Evolutionary conservation across 169 alveolate species (phyloP), one percentile per base, ranked within the genome.

Genomic region (Haemoproteus tartakovskyi): DNA sequence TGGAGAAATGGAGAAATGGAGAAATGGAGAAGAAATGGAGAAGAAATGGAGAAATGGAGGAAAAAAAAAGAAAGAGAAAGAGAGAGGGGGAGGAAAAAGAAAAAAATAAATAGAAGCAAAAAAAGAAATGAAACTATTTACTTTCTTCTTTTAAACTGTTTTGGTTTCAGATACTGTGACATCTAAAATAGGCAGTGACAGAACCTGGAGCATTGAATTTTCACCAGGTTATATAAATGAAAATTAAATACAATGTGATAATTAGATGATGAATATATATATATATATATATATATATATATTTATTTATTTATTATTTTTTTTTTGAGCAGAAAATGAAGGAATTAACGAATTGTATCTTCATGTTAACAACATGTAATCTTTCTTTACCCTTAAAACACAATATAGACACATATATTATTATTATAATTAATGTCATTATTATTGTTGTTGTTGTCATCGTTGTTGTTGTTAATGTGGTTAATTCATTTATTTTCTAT

Each of bases 291-390:
- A 9, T 33, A 33, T 33, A 33, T 33, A 9, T 33, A 14, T 6
- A 37, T 22, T 43, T 22, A 16, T 27, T 60, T 2, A 18, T 45
- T 45, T 21, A 19, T 38, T 33, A 27, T 22, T 16, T 56, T 36
- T 21, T 4, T 11, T 27, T 38, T 56, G 12, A 24, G 29, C 27
- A 74, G 84, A 37, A 18, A 63, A 74, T 30, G 37, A 21, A 40
- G 33, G 4, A 57, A 74, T 56, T 38, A 60, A 74, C 21, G 78
- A 57, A 11, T 9, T 37, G 24, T 74, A 74, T 60, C 84, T 74
- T 57, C 84, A 74, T 45, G 84, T 74, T 19, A 47, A 74, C 27
- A 52, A 74, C 36, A 46, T 74, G 84, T 74, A 74, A 47, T 47
- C 36, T 33, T 5, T 40, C 11, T 18, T 16, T 14, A 8, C 47